Evolutionary conservation across 805 yeast species (phyloP), one percentile per base, ranked within the genome.

Genomic region (Kuraishia piskuri): DNA sequence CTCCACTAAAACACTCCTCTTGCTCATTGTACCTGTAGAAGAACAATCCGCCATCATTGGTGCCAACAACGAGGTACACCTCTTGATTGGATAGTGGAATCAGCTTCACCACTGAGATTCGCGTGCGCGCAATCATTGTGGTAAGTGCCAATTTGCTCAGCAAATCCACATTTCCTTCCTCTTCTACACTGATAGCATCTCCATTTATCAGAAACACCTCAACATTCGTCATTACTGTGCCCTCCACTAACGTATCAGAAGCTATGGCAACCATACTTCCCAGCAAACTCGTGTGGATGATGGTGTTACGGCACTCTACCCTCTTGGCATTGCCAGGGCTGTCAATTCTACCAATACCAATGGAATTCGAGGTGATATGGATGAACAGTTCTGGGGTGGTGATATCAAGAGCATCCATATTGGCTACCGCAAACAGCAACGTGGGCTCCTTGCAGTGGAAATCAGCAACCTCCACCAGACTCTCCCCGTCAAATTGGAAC

Each of bases 331-430:
- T 25, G 14, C 53, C 53, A 9, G 46, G 22, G 10, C 52, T 25
- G 1, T 52, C 48, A 48, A 60, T 58, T 17, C 49, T 49, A 2
- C 65, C 65, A 3, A 61, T 53, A 52, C 64, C 56, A 31, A 31
- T 31, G 14, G 40, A 31, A 12, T 31, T 5, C 17, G 40, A 31
- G 17, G 40, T 31, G 7, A 31, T 31, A 12, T 31, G 40, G 40
- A 31, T 31, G 40, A 31, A 31, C 40, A 31, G 3, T 10, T 31
- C 17, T 14, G 40, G 17, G 17, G 40, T 7, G 31, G 31, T 7
- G 31, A 10, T 7, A 10, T 6, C 6, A 10, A 10, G 10, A 25
- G 31, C 6, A 25, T 10, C 31, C 31, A 25, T 10, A 6, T 25
- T 25, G 10, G 6, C 31, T 25, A 6, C 24, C 48, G 22, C 9